Evolutionary conservation across 768 basidiomycete genomes (phyloP).

Genomic region (Neoboletus subvelutipes): DNA sequence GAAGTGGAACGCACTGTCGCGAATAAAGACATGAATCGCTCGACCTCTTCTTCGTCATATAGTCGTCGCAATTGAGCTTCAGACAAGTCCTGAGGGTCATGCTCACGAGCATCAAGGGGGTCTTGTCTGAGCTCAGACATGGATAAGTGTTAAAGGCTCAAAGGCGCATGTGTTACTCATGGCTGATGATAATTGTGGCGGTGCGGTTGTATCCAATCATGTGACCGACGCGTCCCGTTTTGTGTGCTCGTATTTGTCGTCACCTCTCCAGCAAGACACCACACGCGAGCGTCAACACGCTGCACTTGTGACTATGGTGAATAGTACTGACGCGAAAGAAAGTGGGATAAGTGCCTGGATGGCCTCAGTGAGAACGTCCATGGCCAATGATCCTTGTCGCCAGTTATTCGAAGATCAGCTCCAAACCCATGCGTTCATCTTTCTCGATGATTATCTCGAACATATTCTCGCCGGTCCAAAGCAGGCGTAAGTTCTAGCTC

Average conservation of each 20-base stretch:
- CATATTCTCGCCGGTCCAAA: slow-evolving; percentile 64
- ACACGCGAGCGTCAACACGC: background rate
- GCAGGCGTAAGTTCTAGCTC: slow-evolving; percentile 52
- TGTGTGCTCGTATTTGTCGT: slow-evolving; percentile 24
- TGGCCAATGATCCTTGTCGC: slow-evolving; percentile 72
- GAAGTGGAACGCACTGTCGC: slow-evolving; percentile 46
- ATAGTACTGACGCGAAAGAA: slow-evolving; percentile 7
- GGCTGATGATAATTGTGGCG: background rate
- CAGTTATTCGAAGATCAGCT: slow-evolving; percentile 71
- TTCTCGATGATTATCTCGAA: slow-evolving; percentile 76
- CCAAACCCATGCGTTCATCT: slow-evolving; percentile 72
- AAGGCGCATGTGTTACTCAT: too few species aligned
- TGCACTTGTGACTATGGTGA: slow-evolving; percentile 9
- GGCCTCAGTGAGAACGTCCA: slow-evolving; percentile 60
- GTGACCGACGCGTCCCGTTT: slow-evolving; percentile 28
- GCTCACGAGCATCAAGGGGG: background rate
- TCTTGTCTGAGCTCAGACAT: slow-evolving; percentile 15
- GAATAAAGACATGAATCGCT: slow-evolving; percentile 60
- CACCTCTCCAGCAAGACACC: background rate
- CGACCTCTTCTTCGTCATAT: slow-evolving; percentile 65
- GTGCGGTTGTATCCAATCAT: slow-evolving; percentile 15
- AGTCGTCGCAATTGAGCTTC: slow-evolving; percentile 56
- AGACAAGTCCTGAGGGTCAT: slow-evolving; percentile 35
- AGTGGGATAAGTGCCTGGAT: slow-evolving; percentile 69
- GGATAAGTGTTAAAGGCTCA: background rate